Conservation (phyloP, 1,139 yeast genomes). For the Blastobotrys apis region DNA sequence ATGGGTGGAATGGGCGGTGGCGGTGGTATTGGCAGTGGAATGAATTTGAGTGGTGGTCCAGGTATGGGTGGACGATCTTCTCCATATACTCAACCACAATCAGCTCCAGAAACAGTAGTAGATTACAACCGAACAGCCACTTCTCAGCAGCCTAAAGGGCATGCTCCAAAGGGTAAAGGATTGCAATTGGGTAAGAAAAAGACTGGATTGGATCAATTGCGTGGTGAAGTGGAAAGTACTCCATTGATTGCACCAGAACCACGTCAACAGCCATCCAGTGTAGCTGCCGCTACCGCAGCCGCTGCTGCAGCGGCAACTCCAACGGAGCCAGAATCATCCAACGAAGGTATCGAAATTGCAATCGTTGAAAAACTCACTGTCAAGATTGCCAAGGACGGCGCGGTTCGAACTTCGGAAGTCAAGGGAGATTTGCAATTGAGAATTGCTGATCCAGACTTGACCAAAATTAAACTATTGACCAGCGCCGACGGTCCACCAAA, state of each 20-base stretch:
- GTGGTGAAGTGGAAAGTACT: conserved; percentile 40
- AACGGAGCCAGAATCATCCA: conserved; percentile 41
- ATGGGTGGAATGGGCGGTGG: conserved; percentile 17
- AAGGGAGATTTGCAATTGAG: conserved; percentile 91
- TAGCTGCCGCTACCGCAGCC: conserved; percentile 20
- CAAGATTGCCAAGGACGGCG: conserved; percentile 79
- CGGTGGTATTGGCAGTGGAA: conserved; percentile 15
- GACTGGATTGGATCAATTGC: conserved; percentile 41
- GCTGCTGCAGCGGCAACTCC: conserved; percentile 27
- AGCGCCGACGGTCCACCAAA: conserved; percentile 46
- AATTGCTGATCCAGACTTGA: conserved; percentile 65
- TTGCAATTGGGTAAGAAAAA: conserved; percentile 73
- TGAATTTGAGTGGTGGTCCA: conserved; percentile 1
- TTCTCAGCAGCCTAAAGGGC: conserved; percentile 3
- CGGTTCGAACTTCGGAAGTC: conserved; percentile 66
- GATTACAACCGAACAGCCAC: neutral
- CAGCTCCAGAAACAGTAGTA: conserved; percentile 14
- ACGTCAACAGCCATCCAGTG: neutral
- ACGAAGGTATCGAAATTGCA: conserved; percentile 75
- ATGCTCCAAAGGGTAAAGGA: conserved; percentile 59
- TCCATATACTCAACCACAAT: conserved; percentile 15
- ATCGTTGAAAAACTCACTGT: conserved; percentile 77
- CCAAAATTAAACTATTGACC: conserved; percentile 62
- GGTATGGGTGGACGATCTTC: no score
- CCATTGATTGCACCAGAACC: conserved; percentile 24